phyloP scores from a whole-genome alignment of 2,329 filamentous ascomycete species.

The Hypomyces perniciosus region DNA sequence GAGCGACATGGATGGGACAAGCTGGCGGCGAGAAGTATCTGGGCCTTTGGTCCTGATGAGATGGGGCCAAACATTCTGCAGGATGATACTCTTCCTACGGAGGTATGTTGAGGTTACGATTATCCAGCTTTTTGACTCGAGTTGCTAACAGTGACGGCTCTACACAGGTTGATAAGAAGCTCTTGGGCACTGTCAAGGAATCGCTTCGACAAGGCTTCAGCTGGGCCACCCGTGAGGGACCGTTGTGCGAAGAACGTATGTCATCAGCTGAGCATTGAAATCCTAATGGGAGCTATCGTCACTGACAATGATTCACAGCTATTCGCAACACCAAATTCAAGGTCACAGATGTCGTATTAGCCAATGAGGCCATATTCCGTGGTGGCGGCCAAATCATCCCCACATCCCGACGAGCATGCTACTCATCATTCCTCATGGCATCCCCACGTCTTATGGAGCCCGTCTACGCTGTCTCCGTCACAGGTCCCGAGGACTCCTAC shows the following conservation, averaged over 20 bases:
- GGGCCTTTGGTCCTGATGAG: conserved; percentile 97
- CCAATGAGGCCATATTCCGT: conserved; percentile 85
- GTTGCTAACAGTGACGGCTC: neutral
- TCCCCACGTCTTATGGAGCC: conserved; percentile 96
- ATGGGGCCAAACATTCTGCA: conserved; percentile 92
- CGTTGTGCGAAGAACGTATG: conserved; percentile 94
- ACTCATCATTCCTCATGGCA: conserved; percentile 95
- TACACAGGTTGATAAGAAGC: conserved; percentile 78
- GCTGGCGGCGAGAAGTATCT: conserved; percentile 88
- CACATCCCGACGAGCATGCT: conserved; percentile 85
- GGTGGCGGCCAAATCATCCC: conserved; percentile 97
- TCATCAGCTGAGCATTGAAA: conserved; percentile 20
- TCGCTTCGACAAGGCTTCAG: conserved; percentile 93
- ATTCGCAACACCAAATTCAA: conserved; percentile 98
- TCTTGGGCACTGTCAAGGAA: conserved; percentile 80
- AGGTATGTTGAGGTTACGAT: conserved; percentile 47
- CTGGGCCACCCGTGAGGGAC: conserved; percentile 93
- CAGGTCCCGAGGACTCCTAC: conserved; percentile 83
- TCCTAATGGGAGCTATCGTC: neutral
- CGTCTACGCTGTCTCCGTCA: conserved; percentile 87
- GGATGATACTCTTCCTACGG: conserved; percentile 89
- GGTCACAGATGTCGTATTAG: conserved; percentile 83
- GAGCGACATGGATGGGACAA: conserved; percentile 97
- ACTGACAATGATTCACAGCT: conserved; percentile 44
- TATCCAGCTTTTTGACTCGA: neutral